Evolutionary conservation across 192 early-diverging fungal genomes (phyloP).

Genomic region (Gaertneriomyces semiglobifer): DNA sequence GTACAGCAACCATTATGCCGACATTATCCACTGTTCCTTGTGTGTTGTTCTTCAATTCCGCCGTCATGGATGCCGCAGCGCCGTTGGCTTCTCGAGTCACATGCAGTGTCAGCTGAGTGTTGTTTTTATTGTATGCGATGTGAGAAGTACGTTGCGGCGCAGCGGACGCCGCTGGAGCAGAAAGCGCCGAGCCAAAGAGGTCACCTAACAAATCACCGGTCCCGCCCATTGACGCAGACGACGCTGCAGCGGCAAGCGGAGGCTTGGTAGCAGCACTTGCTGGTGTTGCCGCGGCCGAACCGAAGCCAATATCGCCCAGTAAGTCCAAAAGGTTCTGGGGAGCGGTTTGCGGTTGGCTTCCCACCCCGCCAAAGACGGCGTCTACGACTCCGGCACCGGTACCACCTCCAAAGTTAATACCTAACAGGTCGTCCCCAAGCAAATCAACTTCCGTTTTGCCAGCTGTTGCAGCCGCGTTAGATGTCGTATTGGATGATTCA

Average conservation of each 20-base stretch:
- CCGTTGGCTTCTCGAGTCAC: slow-evolving; percentile 65
- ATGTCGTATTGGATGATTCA: slow-evolving; percentile 18
- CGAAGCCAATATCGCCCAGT: slow-evolving; percentile 51
- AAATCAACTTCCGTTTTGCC: slow-evolving; percentile 15
- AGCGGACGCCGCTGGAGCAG: slow-evolving; percentile 9
- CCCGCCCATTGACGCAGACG: slow-evolving; percentile 11
- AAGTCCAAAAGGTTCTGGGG: slow-evolving; percentile 56
- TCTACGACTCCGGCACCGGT: slow-evolving; percentile 35
- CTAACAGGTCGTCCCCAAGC: slow-evolving; percentile 33
- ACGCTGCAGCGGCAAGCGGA: not conserved
- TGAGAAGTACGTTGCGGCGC: slow-evolving; percentile 31
- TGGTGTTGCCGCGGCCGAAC: slow-evolving; percentile 3
- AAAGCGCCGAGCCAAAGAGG: slow-evolving; percentile 43
- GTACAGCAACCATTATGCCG: slow-evolving; percentile 89
- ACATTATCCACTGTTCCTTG: slow-evolving; percentile 61
- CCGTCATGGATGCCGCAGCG: slow-evolving; percentile 55
- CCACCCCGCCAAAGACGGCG: slow-evolving; percentile 9
- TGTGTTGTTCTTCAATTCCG: slow-evolving; percentile 63
- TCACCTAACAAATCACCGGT: slow-evolving; percentile 51
- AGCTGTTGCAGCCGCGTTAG: slow-evolving; percentile 18
- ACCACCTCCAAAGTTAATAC: slow-evolving; percentile 13
- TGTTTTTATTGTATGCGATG: slow-evolving; percentile 75
- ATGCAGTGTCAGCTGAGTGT: slow-evolving; percentile 68
- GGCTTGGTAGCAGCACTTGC: not conserved
- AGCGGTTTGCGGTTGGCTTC: slow-evolving; percentile 27